Conservation (phyloP, 2,329 filamentous ascomycete genomes). For the Tolypocladium sp. region DNA sequence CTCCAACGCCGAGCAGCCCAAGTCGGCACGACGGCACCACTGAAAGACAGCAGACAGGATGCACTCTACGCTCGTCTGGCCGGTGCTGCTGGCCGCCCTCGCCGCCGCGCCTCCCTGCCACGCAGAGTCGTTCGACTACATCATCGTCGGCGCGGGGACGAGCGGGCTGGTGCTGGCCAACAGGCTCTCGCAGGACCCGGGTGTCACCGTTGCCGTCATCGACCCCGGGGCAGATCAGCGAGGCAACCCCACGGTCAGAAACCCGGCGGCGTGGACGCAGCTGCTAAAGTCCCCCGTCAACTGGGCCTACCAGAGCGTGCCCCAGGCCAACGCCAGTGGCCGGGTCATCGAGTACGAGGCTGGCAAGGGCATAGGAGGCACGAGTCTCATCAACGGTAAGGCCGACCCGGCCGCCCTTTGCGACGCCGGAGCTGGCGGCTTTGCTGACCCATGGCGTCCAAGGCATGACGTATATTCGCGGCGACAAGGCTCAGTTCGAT, state of each 20-base stretch:
- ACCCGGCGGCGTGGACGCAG: constrained; percentile 14
- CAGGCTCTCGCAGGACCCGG: constrained; percentile 22
- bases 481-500: constrained; percentile 29
- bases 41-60: not conserved
- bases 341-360: constrained; percentile 21
- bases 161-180: constrained; percentile 26
- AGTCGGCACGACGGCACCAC: not conserved
- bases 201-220: constrained; percentile 23
- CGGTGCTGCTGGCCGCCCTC: not conserved
- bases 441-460: not conserved
- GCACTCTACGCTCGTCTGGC: too few relatives aligned
- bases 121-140: constrained; percentile 18
- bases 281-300: constrained; percentile 19
- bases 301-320: constrained; percentile 23
- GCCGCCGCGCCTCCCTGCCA: not conserved
- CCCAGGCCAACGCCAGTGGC: constrained; percentile 20
- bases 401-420: not conserved
- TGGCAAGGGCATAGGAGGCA: constrained; percentile 29
- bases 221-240: constrained; percentile 26
- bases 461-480: constrained; percentile 38
- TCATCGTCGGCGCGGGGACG: constrained; percentile 28
- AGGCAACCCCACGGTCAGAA: constrained; percentile 21
- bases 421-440: not conserved
- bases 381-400: constrained; percentile 29
- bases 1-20: not conserved